phyloP scores from a whole-genome alignment of 108 stramenopile genomes.

The Discostella pseudostelligera region DNA sequence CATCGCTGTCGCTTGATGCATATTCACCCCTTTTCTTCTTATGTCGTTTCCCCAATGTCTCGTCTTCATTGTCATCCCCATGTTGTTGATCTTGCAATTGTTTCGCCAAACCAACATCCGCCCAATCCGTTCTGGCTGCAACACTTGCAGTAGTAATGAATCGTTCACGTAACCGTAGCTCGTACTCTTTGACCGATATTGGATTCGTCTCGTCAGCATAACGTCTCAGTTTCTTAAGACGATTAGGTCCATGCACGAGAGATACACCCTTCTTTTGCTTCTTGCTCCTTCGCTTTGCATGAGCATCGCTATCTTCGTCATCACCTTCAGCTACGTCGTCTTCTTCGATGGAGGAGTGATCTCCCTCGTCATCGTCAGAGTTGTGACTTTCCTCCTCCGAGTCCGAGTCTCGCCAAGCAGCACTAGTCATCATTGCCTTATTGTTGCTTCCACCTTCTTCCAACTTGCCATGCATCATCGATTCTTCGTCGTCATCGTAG shows the following conservation, averaged over 20 bases:
- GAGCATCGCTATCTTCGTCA: conserved; percentile 29
- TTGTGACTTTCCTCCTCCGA: conserved; percentile 8
- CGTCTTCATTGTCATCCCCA: conserved; percentile 16
- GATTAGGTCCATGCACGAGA: conserved; percentile 44
- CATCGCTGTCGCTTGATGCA: conserved; percentile 32
- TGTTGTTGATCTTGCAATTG: conserved; percentile 1
- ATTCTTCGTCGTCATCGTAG: conserved; percentile 11
- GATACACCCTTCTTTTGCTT: conserved; percentile 29
- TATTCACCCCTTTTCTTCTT: conserved; percentile 27
- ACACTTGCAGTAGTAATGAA: conserved; percentile 59
- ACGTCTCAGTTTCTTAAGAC: conserved; percentile 70
- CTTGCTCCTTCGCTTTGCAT: background rate
- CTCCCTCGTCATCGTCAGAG: conserved; percentile 10
- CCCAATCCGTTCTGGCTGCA: conserved; percentile 76
- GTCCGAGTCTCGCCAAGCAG: conserved; percentile 35
- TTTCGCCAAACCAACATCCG: conserved; percentile 27
- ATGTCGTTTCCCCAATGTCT: background rate
- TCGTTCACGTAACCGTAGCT: conserved; percentile 67
- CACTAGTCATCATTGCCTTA: conserved; percentile 30
- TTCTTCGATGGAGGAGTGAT: conserved; percentile 12
- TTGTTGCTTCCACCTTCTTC: conserved; percentile 16
- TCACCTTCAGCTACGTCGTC: conserved; percentile 36
- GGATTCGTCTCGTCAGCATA: conserved; percentile 53
- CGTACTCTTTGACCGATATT: conserved; percentile 58
- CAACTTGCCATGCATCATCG: conserved; percentile 1